phyloP scores from a whole-genome alignment of 176 grass and related monocot species.

The Carex littledalei region DNA sequence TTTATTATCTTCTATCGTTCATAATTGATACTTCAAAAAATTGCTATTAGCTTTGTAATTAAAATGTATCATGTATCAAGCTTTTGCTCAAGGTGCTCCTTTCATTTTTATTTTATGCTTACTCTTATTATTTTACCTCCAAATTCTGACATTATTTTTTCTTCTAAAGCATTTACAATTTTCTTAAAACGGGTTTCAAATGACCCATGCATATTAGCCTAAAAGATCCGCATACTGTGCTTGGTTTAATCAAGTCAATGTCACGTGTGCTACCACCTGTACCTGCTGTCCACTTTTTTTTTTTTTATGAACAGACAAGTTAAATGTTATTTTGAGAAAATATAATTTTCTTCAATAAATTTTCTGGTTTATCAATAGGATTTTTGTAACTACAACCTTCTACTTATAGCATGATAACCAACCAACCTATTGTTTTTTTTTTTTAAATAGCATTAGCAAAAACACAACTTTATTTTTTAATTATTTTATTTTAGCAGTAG shows the following conservation, averaged over 20 bases:
- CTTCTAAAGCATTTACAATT: not conserved
- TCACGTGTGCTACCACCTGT: not conserved
- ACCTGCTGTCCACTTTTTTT: not conserved
- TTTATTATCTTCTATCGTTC: not conserved
- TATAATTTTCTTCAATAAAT: not conserved
- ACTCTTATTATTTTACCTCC: not conserved
- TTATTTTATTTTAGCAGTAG: not conserved
- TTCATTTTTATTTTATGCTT: not conserved
- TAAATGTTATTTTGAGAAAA: not conserved
- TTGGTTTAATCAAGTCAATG: not conserved
- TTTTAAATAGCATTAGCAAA: not conserved
- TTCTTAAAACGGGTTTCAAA: not conserved
- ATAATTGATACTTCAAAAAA: not conserved
- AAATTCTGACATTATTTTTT: not conserved
- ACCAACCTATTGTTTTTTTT: not conserved
- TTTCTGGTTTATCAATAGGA: not conserved
- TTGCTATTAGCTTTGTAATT: not conserved
- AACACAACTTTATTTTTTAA: not conserved
- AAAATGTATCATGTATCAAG: not conserved
- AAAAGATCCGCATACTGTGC: not conserved
- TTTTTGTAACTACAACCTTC: not conserved
- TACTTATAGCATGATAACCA: conserved; percentile 1
- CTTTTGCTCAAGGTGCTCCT: not conserved
- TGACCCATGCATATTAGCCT: not conserved
- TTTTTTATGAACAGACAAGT: not conserved